Conservation (phyloP, 2,329 filamentous ascomycete species). For the Ceratocystis smalleyi region DNA sequence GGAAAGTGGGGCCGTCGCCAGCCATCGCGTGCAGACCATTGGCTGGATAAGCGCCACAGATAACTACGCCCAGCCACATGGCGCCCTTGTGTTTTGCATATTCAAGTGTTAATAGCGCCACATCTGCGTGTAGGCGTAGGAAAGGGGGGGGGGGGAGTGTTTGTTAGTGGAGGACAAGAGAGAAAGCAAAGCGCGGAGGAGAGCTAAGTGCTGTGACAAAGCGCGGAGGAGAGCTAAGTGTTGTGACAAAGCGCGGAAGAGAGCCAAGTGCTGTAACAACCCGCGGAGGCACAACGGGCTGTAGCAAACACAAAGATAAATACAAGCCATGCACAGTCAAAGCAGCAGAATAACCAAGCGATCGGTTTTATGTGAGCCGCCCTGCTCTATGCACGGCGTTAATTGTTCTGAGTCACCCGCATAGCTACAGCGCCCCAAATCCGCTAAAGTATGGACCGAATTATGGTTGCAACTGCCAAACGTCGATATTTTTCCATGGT, state of each 20-base stretch:
- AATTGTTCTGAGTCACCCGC: neutral
- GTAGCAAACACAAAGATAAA: no score
- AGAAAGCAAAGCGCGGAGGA: no score
- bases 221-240: no score
- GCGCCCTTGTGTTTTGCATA: neutral
- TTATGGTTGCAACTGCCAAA: neutral
- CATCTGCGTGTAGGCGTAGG: neutral
- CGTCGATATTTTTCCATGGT: constrained; percentile 5
- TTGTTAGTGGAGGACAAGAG: no score
- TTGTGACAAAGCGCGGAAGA: no score
- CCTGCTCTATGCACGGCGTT: neutral
- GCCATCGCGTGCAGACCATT: constrained; percentile 7
- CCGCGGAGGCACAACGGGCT: no score
- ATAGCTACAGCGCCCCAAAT: neutral
- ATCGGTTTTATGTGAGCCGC: no score
- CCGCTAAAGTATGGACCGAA: neutral
- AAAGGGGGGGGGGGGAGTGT: neutral
- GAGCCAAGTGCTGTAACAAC: no score
- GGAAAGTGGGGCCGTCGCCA: constrained; percentile 15
- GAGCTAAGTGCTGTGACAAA: no score
- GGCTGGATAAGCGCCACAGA: constrained; percentile 15
- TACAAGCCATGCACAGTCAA: no score
- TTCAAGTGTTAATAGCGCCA: neutral
- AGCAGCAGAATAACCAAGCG: no score
- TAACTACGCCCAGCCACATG: constrained; percentile 7